These are phyloP conservation scores for Amanita pallidorosea DNA, from an alignment of 768 basidiomycete species.

Conservation along the genomic window DNA sequence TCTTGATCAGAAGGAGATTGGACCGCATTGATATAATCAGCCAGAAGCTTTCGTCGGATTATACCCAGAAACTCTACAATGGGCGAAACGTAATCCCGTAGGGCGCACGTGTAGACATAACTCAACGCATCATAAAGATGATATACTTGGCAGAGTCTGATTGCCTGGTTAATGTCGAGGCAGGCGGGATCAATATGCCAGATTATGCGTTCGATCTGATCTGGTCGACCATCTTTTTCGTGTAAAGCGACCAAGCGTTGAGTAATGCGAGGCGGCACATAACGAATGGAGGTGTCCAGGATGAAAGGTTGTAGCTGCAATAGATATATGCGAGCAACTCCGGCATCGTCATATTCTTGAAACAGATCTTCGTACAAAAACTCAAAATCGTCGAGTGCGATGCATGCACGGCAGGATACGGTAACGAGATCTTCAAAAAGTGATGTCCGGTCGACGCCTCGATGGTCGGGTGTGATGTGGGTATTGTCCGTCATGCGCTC, in stretches of 20 bases:
- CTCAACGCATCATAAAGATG: constrained; percentile 88
- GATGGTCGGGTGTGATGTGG: constrained; percentile 68
- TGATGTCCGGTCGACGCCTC: constrained; percentile 86
- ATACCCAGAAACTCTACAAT: constrained; percentile 76
- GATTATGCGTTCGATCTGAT: constrained; percentile 78
- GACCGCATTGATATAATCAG: constrained; percentile 9
- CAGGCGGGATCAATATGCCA: constrained; percentile 93
- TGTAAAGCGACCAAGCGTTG: constrained; percentile 77
- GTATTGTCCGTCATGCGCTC: constrained; percentile 89
- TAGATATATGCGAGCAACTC: constrained; percentile 81
- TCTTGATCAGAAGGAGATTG: constrained; percentile 20
- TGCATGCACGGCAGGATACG: constrained; percentile 67
- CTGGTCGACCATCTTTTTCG: constrained; percentile 57
- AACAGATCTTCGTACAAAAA: constrained; percentile 92
- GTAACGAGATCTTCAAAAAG: constrained; percentile 84
- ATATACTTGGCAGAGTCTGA: constrained; percentile 73
- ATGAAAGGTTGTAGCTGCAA: constrained; percentile 74
- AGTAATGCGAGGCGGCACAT: constrained; percentile 80
- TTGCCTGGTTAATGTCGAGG: constrained; percentile 89
- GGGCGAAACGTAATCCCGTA: constrained; percentile 84
- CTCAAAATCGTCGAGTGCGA: constrained; percentile 70
- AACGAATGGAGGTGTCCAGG: constrained; percentile 57
- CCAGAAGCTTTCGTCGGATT: constrained; percentile 48
- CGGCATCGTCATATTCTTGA: constrained; percentile 76
- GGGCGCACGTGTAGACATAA: constrained; percentile 84